A percentile compares a stretch with the other conserved stretches of the same genome.
These are phyloP conservation scores for Xylaria digitata DNA, from an alignment of 2,329 filamentous ascomycete species.

Conservation along the genomic window DNA sequence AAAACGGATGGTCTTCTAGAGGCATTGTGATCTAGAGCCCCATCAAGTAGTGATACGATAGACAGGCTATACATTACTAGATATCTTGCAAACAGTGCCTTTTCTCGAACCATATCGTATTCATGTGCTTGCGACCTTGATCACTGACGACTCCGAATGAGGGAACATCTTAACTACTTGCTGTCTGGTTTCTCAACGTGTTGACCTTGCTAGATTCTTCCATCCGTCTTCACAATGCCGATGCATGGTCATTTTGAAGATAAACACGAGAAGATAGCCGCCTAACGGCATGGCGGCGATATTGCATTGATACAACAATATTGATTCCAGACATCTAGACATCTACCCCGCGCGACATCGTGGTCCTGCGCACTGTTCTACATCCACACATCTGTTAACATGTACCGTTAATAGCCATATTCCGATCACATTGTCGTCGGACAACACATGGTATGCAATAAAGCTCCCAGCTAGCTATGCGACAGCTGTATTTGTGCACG, in stretches of 20 bases:
- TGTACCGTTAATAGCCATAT: conserved; percentile 8
- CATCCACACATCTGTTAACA: background rate
- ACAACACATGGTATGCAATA: background rate
- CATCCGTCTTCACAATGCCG: background rate
- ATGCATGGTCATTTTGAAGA: background rate
- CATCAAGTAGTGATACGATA: conserved; percentile 17
- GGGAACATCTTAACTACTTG: background rate
- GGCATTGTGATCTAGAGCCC: conserved; percentile 71
- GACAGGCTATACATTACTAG: conserved; percentile 14
- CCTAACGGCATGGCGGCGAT: background rate
- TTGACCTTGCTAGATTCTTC: background rate
- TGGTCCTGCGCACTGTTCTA: background rate
- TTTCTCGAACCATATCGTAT: background rate
- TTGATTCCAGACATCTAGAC: background rate
- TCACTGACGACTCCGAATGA: background rate
- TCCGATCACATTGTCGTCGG: conserved; percentile 2
- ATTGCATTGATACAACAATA: background rate
- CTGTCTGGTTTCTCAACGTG: background rate
- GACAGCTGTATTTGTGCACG: background rate
- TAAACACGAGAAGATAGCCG: background rate
- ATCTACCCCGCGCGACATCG: conserved; percentile 11
- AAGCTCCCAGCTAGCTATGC: conserved; percentile 3
- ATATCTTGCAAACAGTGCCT: background rate
- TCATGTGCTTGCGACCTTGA: conserved; percentile 10
- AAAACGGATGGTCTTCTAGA: conserved; percentile 77